Conservation (phyloP, 257 asterid species). For the Ballota nigra region DNA sequence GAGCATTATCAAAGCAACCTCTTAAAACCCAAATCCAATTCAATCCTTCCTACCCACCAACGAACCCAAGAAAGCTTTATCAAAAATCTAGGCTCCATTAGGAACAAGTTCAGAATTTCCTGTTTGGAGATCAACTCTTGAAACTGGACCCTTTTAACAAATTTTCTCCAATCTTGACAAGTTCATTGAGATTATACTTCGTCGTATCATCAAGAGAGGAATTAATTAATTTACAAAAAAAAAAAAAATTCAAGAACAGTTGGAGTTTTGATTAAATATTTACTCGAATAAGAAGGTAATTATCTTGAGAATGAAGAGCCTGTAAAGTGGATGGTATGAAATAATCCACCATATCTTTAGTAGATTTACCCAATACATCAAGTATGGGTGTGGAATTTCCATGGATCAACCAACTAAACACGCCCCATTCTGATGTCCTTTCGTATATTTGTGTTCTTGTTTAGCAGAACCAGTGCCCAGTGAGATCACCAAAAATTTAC, state of each 20-base stretch:
- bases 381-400: constrained; percentile 38
- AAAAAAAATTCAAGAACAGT: too few species aligned
- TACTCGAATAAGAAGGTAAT: constrained; percentile 57
- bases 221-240: too few species aligned
- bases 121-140: constrained; percentile 40
- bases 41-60: too few species aligned
- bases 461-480: constrained; percentile 53
- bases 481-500: constrained; percentile 44
- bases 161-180: constrained; percentile 39
- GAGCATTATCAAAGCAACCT: too few species aligned
- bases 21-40: too few species aligned
- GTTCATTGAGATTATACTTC: constrained; percentile 41
- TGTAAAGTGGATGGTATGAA: constrained; percentile 39
- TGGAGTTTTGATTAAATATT: neutral
- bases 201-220: constrained; percentile 44
- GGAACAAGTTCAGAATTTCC: constrained; percentile 40
- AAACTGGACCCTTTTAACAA: constrained; percentile 33
- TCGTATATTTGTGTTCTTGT: constrained; percentile 38
- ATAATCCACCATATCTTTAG: constrained; percentile 45
- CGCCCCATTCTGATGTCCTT: constrained; percentile 47
- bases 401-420: constrained; percentile 49
- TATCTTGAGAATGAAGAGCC: constrained; percentile 32
- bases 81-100: constrained; percentile 51
- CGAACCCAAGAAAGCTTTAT: too few species aligned
- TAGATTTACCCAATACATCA: constrained; percentile 42